Conservation (phyloP, 805 yeast species). For the Candida xiaguanensis region DNA sequence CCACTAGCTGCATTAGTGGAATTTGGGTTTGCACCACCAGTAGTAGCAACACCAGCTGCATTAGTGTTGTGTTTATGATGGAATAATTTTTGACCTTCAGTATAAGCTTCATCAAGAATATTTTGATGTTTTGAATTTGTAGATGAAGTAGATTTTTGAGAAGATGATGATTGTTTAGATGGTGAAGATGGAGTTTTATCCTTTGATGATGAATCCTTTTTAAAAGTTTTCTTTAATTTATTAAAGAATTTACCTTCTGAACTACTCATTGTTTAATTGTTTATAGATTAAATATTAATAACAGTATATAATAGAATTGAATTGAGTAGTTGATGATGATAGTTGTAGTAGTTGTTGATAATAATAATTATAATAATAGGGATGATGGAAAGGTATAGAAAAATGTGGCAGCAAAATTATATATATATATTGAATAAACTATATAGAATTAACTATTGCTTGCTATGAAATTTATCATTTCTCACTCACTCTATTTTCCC, state of each 20-base stretch:
- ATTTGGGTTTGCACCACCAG: background rate
- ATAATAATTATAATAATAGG: background rate
- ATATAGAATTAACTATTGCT: too few species aligned
- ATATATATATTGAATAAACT: too few species aligned
- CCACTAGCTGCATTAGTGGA: conserved; percentile 4
- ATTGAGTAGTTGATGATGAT: too few species aligned
- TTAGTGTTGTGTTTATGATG: conserved; percentile 4
- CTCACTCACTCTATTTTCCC: too few species aligned
- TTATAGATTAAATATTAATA: background rate
- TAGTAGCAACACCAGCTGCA: conserved; percentile 4
- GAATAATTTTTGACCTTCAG: conserved; percentile 3
- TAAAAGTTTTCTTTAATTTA: conserved; percentile 23
- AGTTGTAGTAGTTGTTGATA: background rate
- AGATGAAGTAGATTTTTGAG: background rate
- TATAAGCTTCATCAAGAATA: conserved; percentile 1
- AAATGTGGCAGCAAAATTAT: too few species aligned
- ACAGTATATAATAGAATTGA: background rate
- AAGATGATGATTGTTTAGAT: background rate
- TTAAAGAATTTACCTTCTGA: conserved; percentile 14
- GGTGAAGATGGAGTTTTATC: background rate
- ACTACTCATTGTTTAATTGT: conserved; percentile 4
- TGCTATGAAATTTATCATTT: too few species aligned
- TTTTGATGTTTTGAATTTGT: background rate
- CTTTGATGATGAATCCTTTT: conserved; percentile 4
- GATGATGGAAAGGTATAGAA: too few species aligned